Evolutionary conservation across 805 yeast genomes (phyloP).

Genomic region (Lipomyces starkeyi): DNA sequence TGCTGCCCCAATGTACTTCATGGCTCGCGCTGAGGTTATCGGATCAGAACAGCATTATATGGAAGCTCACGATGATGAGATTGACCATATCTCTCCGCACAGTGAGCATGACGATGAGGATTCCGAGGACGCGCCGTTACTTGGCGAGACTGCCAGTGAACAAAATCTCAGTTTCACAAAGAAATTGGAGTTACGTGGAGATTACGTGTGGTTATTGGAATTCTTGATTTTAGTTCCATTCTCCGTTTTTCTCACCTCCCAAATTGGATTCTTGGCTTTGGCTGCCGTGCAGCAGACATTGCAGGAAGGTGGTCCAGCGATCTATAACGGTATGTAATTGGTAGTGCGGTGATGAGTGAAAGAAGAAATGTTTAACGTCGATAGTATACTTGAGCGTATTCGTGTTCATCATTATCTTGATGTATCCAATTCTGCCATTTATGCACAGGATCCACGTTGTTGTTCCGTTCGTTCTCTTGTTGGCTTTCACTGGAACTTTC

Average conservation of each 20-base stretch:
- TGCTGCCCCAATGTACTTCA: conserved; percentile 37
- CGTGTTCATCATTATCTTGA: conserved; percentile 43
- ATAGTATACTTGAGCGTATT: conserved; percentile 32
- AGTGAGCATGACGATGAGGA: conserved; percentile 28
- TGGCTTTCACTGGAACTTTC: conserved; percentile 38
- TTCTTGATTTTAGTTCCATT: conserved; percentile 71
- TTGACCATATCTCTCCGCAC: conserved; percentile 34
- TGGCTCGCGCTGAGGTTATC: conserved; percentile 37
- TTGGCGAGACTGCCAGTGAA: conserved; percentile 62
- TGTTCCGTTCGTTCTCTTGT: conserved; percentile 33
- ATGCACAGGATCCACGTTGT: conserved; percentile 35
- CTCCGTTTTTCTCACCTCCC: conserved; percentile 59
- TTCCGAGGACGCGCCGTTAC: conserved; percentile 35
- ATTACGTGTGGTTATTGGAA: conserved; percentile 84
- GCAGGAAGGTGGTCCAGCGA: conserved; percentile 60
- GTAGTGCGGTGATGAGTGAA: background rate
- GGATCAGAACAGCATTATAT: conserved; percentile 30
- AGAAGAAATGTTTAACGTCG: background rate
- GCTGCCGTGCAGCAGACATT: conserved; percentile 73
- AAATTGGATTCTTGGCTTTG: conserved; percentile 60
- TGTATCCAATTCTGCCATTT: conserved; percentile 45
- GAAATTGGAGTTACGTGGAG: conserved; percentile 49
- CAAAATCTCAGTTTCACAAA: conserved; percentile 47
- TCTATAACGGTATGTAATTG: conserved; percentile 28
- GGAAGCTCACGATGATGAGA: conserved; percentile 26